Conservation (phyloP, 331 rosid genomes). For the Ulmus americana region DNA sequence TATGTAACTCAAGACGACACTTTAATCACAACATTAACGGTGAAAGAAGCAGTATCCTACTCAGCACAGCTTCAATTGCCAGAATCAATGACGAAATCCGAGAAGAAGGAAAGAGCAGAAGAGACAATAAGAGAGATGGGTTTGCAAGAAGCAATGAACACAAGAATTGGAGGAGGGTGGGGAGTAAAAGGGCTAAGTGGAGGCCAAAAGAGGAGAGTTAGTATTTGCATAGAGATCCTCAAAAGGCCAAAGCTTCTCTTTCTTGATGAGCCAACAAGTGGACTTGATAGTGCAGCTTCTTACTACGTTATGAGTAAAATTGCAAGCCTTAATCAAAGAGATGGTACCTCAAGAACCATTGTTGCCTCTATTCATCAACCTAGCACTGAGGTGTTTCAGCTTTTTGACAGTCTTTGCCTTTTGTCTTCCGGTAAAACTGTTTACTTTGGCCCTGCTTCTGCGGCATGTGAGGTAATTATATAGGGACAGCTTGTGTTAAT, state of each 20-base stretch:
- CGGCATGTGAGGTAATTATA: conserved; percentile 46
- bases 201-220: conserved; percentile 67
- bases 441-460: conserved; percentile 63
- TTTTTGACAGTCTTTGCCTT: conserved; percentile 59
- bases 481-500: too few species aligned
- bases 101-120: conserved; percentile 60
- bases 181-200: conserved; percentile 59
- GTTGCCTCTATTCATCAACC: conserved; percentile 75
- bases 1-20: conserved; percentile 74
- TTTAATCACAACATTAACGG: conserved; percentile 46
- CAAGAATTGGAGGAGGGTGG: conserved; percentile 65
- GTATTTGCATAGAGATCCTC: conserved; percentile 69
- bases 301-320: conserved; percentile 70
- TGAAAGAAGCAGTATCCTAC: conserved; percentile 55
- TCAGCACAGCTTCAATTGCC: conserved; percentile 69
- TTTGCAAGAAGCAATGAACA: conserved; percentile 43
- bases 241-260: conserved; percentile 60
- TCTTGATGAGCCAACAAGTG: conserved; percentile 79
- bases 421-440: conserved; percentile 53
- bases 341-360: conserved; percentile 40
- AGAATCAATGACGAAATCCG: conserved; percentile 45
- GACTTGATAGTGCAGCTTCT: conserved; percentile 82
- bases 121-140: conserved; percentile 68
- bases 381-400: conserved; percentile 59
- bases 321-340: conserved; percentile 31